A percentile compares a stretch with the other conserved stretches of the same genome.
phyloP scores from a whole-genome alignment of 2,329 filamentous ascomycete genomes.

The Gremmenia infestans region DNA sequence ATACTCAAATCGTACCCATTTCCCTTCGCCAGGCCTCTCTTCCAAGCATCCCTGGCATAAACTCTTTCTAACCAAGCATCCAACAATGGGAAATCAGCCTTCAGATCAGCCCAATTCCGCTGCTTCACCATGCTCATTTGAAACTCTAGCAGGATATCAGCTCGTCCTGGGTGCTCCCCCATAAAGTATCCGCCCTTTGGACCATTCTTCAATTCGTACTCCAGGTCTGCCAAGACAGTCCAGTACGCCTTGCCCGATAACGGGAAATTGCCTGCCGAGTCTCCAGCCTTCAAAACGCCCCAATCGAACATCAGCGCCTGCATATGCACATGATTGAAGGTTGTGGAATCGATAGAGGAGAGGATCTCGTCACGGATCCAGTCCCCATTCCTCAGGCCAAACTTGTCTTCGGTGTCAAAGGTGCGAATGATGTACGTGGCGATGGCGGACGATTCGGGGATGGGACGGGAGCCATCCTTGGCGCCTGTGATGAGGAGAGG shows the following conservation, averaged over 20 bases:
- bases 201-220: slow-evolving; percentile 19
- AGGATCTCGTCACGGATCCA: slow-evolving; percentile 30
- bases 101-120: slow-evolving; percentile 27
- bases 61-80: slow-evolving; percentile 29
- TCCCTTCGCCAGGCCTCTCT: slow-evolving; percentile 27
- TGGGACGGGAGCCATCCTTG: slow-evolving; percentile 17
- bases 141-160: slow-evolving; percentile 32
- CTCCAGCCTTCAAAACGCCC: too few species aligned
- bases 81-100: slow-evolving; percentile 30
- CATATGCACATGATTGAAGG: slow-evolving; percentile 13
- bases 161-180: slow-evolving; percentile 28
- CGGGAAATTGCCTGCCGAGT: too few species aligned
- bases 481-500: slow-evolving; percentile 53
- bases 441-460: slow-evolving; percentile 31
- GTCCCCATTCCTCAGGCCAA: slow-evolving; percentile 24
- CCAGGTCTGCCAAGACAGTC: slow-evolving; percentile 13
- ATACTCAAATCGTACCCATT: slow-evolving; percentile 28
- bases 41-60: slow-evolving; percentile 26
- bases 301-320: slow-evolving; percentile 23
- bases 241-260: slow-evolving; percentile 8
- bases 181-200: slow-evolving; percentile 22
- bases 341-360: slow-evolving; percentile 20
- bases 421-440: slow-evolving; percentile 31
- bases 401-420: slow-evolving; percentile 29
- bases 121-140: slow-evolving; percentile 28